Evolutionary conservation across 306 rosid species (phyloP).

Genomic region (Fragaria vesca): DNA sequence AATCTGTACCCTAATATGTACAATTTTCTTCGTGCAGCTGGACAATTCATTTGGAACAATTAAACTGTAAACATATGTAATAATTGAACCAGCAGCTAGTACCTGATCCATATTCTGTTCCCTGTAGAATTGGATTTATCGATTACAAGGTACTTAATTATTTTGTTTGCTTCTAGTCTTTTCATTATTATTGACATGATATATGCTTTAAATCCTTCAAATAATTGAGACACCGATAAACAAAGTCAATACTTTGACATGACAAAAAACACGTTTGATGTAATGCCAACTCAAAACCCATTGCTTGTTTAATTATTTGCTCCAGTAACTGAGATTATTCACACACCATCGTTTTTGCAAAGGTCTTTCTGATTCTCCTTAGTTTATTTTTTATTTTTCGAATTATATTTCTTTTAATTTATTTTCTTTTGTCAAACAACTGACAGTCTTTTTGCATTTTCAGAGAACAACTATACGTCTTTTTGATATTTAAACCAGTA

Average conservation of each 20-base stretch:
- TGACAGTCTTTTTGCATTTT: too few species aligned
- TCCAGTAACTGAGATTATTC: not conserved
- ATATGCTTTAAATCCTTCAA: not conserved
- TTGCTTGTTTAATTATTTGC: not conserved
- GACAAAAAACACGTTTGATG: slow-evolving; percentile 2
- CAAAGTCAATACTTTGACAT: not conserved
- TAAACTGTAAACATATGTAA: not conserved
- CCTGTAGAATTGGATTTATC: not conserved
- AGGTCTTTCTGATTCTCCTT: not conserved
- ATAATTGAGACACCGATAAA: slow-evolving; percentile 11
- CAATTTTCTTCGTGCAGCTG: not conserved
- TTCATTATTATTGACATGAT: not conserved
- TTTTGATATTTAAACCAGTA: not conserved
- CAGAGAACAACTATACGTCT: too few species aligned
- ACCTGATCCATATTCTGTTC: not conserved
- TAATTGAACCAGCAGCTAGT: not conserved
- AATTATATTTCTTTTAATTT: not conserved
- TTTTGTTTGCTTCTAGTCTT: not conserved
- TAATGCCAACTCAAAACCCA: not conserved
- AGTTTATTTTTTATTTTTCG: not conserved
- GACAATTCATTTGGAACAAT: not conserved
- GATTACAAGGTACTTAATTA: not conserved
- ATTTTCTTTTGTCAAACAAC: too few species aligned
- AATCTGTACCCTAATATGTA: not conserved
- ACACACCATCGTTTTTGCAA: not conserved